These are phyloP conservation scores for Wakefieldia striispora DNA, from an alignment of 768 basidiomycete genomes.

Conservation along the genomic window DNA sequence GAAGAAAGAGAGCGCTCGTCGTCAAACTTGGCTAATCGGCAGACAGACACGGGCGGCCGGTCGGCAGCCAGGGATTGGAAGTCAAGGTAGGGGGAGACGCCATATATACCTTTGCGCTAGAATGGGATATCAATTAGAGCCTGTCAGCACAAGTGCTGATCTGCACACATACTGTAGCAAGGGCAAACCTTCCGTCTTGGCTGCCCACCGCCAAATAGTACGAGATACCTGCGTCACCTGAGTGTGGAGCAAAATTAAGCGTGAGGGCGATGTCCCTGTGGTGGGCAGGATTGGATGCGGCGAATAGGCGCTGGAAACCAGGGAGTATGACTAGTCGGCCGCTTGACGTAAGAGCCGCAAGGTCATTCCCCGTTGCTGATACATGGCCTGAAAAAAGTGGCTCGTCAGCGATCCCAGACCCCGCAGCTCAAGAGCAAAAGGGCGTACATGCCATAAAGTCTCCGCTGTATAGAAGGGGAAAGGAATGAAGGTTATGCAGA, in stretches of 20 bases:
- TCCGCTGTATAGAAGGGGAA: neutral
- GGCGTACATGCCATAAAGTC: slow-evolving; percentile 30
- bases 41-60: slow-evolving; percentile 31
- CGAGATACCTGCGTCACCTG: slow-evolving; percentile 26
- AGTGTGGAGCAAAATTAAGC: slow-evolving; percentile 24
- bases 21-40: slow-evolving; percentile 17
- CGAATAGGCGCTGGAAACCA: slow-evolving; percentile 26
- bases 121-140: neutral
- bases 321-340: slow-evolving; percentile 28
- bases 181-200: slow-evolving; percentile 39
- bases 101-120: slow-evolving; percentile 25
- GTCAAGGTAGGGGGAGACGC: slow-evolving; percentile 24
- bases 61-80: slow-evolving; percentile 23
- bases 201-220: slow-evolving; percentile 49
- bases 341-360: slow-evolving; percentile 29
- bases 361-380: slow-evolving; percentile 44
- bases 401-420: neutral
- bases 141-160: too few species aligned
- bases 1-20: slow-evolving; percentile 11
- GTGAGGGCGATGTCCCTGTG: slow-evolving; percentile 36
- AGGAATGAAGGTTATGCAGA: slow-evolving; percentile 3
- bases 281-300: slow-evolving; percentile 32
- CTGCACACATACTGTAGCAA: slow-evolving; percentile 41
- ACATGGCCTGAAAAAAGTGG: slow-evolving; percentile 36
- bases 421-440: neutral